Conservation (phyloP, 352 stramenopile species). For the Pythium plurisporium region DNA sequence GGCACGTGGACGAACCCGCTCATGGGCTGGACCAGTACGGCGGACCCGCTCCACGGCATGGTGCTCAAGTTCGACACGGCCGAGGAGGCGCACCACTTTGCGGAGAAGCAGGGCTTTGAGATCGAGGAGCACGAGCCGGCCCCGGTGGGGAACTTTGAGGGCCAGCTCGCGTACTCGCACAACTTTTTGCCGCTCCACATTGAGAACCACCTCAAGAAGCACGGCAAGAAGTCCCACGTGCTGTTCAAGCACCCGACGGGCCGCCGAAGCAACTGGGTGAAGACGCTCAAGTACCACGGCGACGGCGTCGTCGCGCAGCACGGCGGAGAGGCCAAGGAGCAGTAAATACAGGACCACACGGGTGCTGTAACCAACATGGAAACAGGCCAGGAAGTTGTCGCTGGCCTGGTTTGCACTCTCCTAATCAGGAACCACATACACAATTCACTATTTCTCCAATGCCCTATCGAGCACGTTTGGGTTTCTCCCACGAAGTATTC, state of each 20-base stretch:
- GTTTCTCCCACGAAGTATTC: no score
- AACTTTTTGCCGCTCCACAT: constrained; percentile 79
- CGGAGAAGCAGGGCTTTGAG: constrained; percentile 87
- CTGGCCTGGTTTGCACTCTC: background rate
- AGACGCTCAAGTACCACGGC: constrained; percentile 87
- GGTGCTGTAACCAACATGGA: no score
- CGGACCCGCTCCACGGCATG: constrained; percentile 83
- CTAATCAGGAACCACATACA: no score
- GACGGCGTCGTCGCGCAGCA: constrained; percentile 76
- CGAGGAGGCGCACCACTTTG: constrained; percentile 73
- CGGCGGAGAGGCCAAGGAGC: constrained; percentile 69
- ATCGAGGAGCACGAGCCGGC: constrained; percentile 81
- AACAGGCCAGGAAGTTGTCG: background rate
- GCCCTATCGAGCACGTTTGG: no score
- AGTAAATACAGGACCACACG: constrained; percentile 22
- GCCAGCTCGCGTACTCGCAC: constrained; percentile 82
- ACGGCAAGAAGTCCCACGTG: constrained; percentile 72
- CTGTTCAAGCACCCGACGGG: constrained; percentile 76
- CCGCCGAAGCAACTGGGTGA: constrained; percentile 82
- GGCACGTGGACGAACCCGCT: constrained; percentile 90
- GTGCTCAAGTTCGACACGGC: constrained; percentile 88
- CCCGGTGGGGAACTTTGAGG: constrained; percentile 54
- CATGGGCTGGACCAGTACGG: constrained; percentile 92
- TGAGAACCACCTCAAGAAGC: constrained; percentile 71
- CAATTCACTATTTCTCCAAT: no score